These are phyloP conservation scores for Casaregolazyma suthepensis DNA, from an alignment of 1,139 yeast species.

Conservation along the genomic window DNA sequence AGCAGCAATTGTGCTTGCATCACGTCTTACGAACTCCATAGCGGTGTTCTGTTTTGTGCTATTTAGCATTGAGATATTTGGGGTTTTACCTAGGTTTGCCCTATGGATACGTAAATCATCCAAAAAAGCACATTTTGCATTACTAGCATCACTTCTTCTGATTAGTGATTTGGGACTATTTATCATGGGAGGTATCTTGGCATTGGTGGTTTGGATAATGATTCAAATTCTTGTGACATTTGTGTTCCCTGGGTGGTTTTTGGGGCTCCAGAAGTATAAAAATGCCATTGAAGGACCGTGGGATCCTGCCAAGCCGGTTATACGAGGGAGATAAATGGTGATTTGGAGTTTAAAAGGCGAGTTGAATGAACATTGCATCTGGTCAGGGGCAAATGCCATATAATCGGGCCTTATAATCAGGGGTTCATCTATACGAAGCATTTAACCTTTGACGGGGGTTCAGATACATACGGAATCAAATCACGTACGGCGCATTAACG, in stretches of 20 bases:
- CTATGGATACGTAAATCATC: constrained; percentile 43
- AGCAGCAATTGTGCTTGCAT: constrained; percentile 84
- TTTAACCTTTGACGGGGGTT: background rate
- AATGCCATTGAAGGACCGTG: constrained; percentile 91
- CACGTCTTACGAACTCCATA: constrained; percentile 65
- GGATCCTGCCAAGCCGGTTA: constrained; percentile 75
- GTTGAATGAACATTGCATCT: background rate
- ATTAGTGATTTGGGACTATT: constrained; percentile 30
- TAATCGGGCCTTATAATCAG: background rate
- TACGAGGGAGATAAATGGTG: background rate
- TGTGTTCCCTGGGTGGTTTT: constrained; percentile 65
- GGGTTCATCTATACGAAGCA: background rate
- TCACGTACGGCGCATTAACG: background rate
- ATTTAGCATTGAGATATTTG: constrained; percentile 65
- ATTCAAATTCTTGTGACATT: constrained; percentile 45
- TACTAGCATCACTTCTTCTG: constrained; percentile 22
- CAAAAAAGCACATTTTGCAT: constrained; percentile 20
- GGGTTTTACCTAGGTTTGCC: constrained; percentile 66
- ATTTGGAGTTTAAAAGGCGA: background rate
- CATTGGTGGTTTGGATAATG: constrained; percentile 45
- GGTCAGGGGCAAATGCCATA: background rate
- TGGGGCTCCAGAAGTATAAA: constrained; percentile 70
- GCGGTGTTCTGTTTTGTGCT: constrained; percentile 79
- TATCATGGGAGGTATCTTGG: constrained; percentile 38
- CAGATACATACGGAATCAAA: background rate